Base-by-base conservation (phyloP, 352 stramenopile genomes). In the Pythium aristosporum region DNA sequence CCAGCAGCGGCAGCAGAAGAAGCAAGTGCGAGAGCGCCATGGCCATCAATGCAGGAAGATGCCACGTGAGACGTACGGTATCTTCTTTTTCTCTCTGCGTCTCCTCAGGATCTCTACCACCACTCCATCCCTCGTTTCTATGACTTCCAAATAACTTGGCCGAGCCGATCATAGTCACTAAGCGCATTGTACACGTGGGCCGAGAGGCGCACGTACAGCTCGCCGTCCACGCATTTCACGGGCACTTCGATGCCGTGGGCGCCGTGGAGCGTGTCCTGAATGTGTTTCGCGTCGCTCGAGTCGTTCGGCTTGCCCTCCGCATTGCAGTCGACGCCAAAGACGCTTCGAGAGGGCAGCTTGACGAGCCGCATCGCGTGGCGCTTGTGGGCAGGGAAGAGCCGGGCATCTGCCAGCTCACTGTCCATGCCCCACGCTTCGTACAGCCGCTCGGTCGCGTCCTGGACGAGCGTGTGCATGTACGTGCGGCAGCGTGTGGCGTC, bases 131-230 rank as follows among this genome's bases (percentile, higher is more conserved):
- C 30, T 54, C 48, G 21, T 54, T 54, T 54, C 23, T 54, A 41
- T 39, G 23, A 39, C 30, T 42, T 23, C 18, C 13, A 51, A 39
- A 55, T 60, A 25, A 52, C 56, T n/a, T 51, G 28, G 0, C 77
- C 82, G 16, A 96, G 75, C n/a, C 57, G 73, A 9, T 91, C 74
- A 60, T 93, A 98, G 36, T 98, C 86, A 7, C 72, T 71, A 0
- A 88, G 57, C 15, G 71, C 74, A 65, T 98, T 98, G 76, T 98
- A 98, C 48, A 98, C 68, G 66, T 98, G 92, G 36, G 81, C 87
- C 5, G 90, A 98, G 21, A 98, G 69, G 47, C 95, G 82, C 25
- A 97, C 82, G 76, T 94, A 98, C 2, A 98, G 71, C 25, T 71
- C 65, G 0, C 80, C 86, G 34, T 93, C 77, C 18, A 98, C 73